These are phyloP conservation scores for Emmonsiellopsis sp. DNA, from an alignment of 2,329 filamentous ascomycete genomes.

Conservation along the genomic window DNA sequence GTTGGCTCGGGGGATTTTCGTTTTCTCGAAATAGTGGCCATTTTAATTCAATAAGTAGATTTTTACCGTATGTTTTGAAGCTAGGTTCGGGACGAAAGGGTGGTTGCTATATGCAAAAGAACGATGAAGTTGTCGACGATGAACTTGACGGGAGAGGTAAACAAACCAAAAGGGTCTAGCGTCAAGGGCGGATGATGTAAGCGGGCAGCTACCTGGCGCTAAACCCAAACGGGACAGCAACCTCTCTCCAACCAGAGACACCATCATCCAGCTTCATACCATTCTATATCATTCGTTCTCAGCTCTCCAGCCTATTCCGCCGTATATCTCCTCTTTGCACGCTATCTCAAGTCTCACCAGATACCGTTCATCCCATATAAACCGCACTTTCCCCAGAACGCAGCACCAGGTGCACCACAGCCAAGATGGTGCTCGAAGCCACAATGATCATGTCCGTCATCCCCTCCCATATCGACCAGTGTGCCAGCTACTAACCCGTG, in stretches of 20 bases:
- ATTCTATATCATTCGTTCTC: not conserved
- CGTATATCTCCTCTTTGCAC: not conserved
- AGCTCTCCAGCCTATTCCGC: not conserved
- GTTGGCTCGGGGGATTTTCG: conserved; percentile 29
- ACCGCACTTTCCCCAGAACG: not conserved
- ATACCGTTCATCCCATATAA: not conserved
- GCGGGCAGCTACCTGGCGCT: not conserved
- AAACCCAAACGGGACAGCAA: not conserved
- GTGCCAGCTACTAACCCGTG: not conserved
- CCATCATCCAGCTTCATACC: not conserved
- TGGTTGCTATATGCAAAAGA: too few species aligned
- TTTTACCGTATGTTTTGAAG: too few species aligned
- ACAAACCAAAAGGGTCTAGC: too few species aligned
- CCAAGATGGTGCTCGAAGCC: conserved; percentile 94
- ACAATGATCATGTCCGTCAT: conserved; percentile 75
- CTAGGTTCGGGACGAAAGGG: too few species aligned
- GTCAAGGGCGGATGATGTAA: too few species aligned
- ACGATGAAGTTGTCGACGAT: too few species aligned
- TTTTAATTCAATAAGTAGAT: conserved; percentile 10
- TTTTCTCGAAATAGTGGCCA: conserved; percentile 31
- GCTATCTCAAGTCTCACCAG: not conserved
- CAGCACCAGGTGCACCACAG: conserved; percentile 25
- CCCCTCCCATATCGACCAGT: not conserved
- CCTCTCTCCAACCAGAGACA: not conserved
- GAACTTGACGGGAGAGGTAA: too few species aligned